Percentiles rank a stretch among this genome's conserved stretches.
These are phyloP conservation scores for Cyclanthera cordifolia DNA, from an alignment of 306 rosid species.

Conservation along the genomic window DNA sequence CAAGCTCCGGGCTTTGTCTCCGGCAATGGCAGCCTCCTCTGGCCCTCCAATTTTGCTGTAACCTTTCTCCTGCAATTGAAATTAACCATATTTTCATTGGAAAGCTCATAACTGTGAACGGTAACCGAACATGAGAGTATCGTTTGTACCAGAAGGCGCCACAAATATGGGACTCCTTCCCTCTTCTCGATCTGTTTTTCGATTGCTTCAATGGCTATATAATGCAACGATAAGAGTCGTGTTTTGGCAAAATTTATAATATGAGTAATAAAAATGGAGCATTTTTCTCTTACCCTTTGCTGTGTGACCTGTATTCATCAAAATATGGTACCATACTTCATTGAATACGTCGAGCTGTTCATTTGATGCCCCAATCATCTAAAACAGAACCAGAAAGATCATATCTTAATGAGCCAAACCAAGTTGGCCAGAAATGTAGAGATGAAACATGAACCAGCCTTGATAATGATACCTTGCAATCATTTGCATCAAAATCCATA, in stretches of 20 bases:
- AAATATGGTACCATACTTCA: constrained; percentile 63
- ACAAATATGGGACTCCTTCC: constrained; percentile 54
- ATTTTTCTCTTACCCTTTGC: constrained; percentile 34
- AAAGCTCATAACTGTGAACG: background rate
- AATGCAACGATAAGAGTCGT: background rate
- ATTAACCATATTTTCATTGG: background rate
- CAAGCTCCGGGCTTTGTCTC: constrained; percentile 43
- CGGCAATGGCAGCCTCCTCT: constrained; percentile 39
- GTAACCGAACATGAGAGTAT: background rate
- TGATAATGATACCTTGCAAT: constrained; percentile 46
- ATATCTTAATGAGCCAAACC: background rate
- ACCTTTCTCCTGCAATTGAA: constrained; percentile 50
- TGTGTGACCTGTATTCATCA: constrained; percentile 48
- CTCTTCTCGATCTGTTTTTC: constrained; percentile 45
- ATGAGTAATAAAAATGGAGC: background rate
- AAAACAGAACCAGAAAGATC: constrained; percentile 8
- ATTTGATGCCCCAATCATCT: constrained; percentile 78
- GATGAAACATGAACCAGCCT: background rate
- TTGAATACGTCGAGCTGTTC: constrained; percentile 84
- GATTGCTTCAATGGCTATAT: constrained; percentile 46
- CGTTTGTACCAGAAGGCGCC: constrained; percentile 60
- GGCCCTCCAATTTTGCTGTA: constrained; percentile 39
- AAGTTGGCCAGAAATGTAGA: background rate
- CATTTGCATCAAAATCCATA: constrained; percentile 51
- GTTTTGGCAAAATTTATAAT: constrained; percentile 11